A percentile compares a stretch with the other conserved stretches of the same genome.
These are phyloP conservation scores for Lichtheimia corymbifera DNA, from an alignment of 371 early-diverging fungal genomes.

Conservation along the genomic window DNA sequence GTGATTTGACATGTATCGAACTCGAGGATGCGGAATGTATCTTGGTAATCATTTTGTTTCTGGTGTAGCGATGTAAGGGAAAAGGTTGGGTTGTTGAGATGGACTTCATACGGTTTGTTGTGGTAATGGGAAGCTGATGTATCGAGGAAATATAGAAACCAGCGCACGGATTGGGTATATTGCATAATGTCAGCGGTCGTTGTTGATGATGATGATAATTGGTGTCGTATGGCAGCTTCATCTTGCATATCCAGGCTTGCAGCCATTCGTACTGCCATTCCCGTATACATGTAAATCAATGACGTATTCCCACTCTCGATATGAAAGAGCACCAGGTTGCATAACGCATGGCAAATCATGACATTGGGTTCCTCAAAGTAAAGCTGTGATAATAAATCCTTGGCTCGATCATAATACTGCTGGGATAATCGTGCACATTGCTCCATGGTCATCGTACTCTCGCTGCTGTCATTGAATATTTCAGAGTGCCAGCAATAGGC, in stretches of 20 bases:
- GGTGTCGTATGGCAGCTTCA: slow-evolving; percentile 19
- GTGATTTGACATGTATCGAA: slow-evolving; percentile 43
- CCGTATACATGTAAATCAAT: slow-evolving; percentile 42
- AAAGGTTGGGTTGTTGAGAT: slow-evolving; percentile 12
- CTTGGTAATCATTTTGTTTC: slow-evolving; percentile 25
- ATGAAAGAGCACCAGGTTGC: slow-evolving; percentile 45
- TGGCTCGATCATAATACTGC: slow-evolving; percentile 43
- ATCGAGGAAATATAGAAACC: slow-evolving; percentile 48
- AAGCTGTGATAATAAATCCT: slow-evolving; percentile 30
- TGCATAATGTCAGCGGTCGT: slow-evolving; percentile 10
- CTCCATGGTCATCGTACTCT: slow-evolving; percentile 8
- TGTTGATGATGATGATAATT: slow-evolving; percentile 3
- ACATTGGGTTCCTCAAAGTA: slow-evolving; percentile 44
- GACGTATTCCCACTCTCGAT: slow-evolving; percentile 49
- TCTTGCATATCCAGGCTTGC: slow-evolving; percentile 27
- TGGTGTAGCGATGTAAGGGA: neutral
- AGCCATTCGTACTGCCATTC: slow-evolving; percentile 50
- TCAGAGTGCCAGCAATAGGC: slow-evolving; percentile 45
- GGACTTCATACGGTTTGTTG: slow-evolving; percentile 46
- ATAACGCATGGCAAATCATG: slow-evolving; percentile 40
- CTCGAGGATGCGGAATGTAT: slow-evolving; percentile 35
- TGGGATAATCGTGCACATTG: slow-evolving; percentile 10
- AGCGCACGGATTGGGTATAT: slow-evolving; percentile 39
- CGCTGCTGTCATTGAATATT: slow-evolving; percentile 18
- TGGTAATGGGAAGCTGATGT: slow-evolving; percentile 48